These are phyloP conservation scores for Fagus sylvatica DNA, from an alignment of 306 rosid genomes.

Conservation along the genomic window DNA sequence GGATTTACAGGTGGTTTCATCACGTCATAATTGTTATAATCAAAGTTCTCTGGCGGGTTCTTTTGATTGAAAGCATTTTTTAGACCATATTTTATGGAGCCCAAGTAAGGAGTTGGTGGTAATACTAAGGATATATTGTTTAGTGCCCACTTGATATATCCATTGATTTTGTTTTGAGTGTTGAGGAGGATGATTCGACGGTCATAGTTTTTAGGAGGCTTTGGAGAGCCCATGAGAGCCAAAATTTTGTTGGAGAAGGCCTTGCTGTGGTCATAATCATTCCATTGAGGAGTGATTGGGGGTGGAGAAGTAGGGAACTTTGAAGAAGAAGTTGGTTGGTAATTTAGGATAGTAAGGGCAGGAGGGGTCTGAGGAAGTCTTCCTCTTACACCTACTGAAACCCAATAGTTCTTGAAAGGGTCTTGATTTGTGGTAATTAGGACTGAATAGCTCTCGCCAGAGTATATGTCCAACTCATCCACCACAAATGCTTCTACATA, in stretches of 20 bases:
- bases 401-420: slow-evolving; percentile 73
- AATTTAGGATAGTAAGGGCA: slow-evolving; percentile 61
- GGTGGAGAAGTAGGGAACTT: slow-evolving; percentile 65
- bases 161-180: slow-evolving; percentile 64
- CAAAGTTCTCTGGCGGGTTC: slow-evolving; percentile 48
- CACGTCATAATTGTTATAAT: slow-evolving; percentile 37
- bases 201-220: slow-evolving; percentile 47
- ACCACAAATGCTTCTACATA: slow-evolving; percentile 62
- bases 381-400: slow-evolving; percentile 64
- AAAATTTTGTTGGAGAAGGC: slow-evolving; percentile 47
- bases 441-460: slow-evolving; percentile 82
- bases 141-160: slow-evolving; percentile 62
- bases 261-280: slow-evolving; percentile 62
- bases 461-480: slow-evolving; percentile 73
- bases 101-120: slow-evolving; percentile 73
- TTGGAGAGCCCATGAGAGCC: slow-evolving; percentile 58
- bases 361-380: slow-evolving; percentile 62
- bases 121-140: slow-evolving; percentile 62
- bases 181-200: slow-evolving; percentile 66
- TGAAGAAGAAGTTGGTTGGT: slow-evolving; percentile 48
- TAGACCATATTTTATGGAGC: slow-evolving; percentile 41
- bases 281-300: slow-evolving; percentile 61
- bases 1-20: slow-evolving; percentile 38
- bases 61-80: slow-evolving; percentile 29
- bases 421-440: slow-evolving; percentile 66